Base-by-base conservation (phyloP, 169 alveolate species). In the Cryptosporidium ryanae region DNA sequence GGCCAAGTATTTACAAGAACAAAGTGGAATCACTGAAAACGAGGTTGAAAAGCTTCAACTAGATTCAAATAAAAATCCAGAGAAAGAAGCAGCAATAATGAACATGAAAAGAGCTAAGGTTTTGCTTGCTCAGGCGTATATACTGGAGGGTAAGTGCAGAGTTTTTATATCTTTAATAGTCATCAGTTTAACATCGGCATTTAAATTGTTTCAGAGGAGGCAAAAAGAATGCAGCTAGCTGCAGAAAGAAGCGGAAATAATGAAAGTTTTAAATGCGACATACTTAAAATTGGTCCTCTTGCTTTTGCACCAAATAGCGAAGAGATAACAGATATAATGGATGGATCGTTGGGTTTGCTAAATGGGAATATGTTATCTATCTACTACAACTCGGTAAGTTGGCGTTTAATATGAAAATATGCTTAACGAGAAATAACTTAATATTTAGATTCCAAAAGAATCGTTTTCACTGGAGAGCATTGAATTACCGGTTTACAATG, bases 281-380 rank as follows among this genome's bases (percentile, higher is more conserved):
- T 91, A 46, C 64, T 90, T 57, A 91, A 91, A 65, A 71, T 91
- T 38, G 94, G 94, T 15, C 93, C 94, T 23, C 59, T 91, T 61
- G 71, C 89, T n/a, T 84, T 91, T 38, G 92, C 87, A 27, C 91
- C 92, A 76, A 76, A 76, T 76, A 76, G 87, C n/a, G 92, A 87
- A 48, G 94, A 90, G 61, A 82, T 81, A 25, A 64, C 82, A 18
- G 82, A 63, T 61, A 52, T 49, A 59, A 91, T 91, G 90, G 91
- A 76, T 25, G 87, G 87, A 0, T 76, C 87, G 18, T 55, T 76
- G 21, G 87, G 87, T 57, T 76, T 76, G 17, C 43, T 76, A 32
- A 76, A 76, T 55, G 87, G 87, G 13, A 59, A 76, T 59, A 76
- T 61, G 70, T 34, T 76, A 38, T 12, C 71, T 23, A 46, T 76